Evolutionary conservation across 306 rosid species (phyloP), one percentile per base, ranked within the genome.

Genomic region (Mimosa pudica): DNA sequence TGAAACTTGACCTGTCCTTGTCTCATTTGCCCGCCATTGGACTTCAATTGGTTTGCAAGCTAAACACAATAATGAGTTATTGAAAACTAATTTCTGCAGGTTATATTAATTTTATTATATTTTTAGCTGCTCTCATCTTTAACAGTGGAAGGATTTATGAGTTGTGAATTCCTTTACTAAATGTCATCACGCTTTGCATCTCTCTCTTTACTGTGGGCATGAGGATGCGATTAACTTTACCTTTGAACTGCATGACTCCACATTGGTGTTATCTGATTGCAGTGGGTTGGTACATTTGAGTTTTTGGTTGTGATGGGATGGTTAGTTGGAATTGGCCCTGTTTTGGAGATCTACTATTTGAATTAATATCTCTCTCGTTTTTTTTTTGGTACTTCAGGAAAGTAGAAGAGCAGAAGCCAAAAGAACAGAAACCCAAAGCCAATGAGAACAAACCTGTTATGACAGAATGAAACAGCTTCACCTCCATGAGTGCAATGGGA

Each of bases 371-470:
- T 60, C 30, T 24, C 30, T 24, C 30, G 30, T 20, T 35, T 75
- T 8, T 52, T 52, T 58, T 88, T 38, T 38, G 42, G 67, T 45
- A 30, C 80, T 30, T 64, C 84, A 95, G 99, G 94, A 95, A 91
- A 87, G 17, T 83, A 30, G 98, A 95, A 61, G 99, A 95, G 86
- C 98, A 92, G 86, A 95, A 88, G 90, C 98, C 99, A 2, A 95
- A 89, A 82, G 98, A 95, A 70, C 96, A 90, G 64, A 93, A 51
- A 79, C 88, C 89, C 9, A 95, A 95, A 77, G 98, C 97, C 69
- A 95, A 76, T 51, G 99, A 95, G 87, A 95, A 93, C 85, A 95
- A 95, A 89, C 98, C 98, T 36, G 85, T 95, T 18, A 95, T 95
- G 99, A 93, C 88, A 12, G 98, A 95, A 87, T 95, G 90, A 91